These are phyloP conservation scores for Porcisia deanei DNA, from an alignment of 208 protist species.

Conservation along the genomic window DNA sequence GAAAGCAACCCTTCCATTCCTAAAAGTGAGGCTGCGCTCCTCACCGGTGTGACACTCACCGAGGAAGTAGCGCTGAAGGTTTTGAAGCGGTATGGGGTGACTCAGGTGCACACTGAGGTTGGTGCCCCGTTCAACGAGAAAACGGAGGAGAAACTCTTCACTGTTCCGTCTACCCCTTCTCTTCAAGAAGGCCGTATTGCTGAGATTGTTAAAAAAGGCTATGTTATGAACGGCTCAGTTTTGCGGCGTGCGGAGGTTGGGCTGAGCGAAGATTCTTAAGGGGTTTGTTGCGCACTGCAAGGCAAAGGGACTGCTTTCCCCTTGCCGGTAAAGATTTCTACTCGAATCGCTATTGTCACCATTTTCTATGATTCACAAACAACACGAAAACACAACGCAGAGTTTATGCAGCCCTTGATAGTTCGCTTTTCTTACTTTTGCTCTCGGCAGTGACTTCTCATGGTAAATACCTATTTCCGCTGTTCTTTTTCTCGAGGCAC, in stretches of 20 bases:
- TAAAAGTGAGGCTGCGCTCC: slow-evolving; percentile 20
- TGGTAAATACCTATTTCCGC: not conserved
- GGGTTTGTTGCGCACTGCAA: not conserved
- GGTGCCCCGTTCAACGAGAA: slow-evolving; percentile 48
- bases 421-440: not conserved
- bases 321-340: not conserved
- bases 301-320: slow-evolving; percentile 5
- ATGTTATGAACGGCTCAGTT: slow-evolving; percentile 38
- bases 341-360: not conserved
- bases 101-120: slow-evolving; percentile 24
- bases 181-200: slow-evolving; percentile 38
- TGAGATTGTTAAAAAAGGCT: slow-evolving; percentile 64
- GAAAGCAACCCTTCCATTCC: slow-evolving; percentile 16
- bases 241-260: slow-evolving; percentile 64
- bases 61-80: slow-evolving; percentile 47
- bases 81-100: slow-evolving; percentile 50
- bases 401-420: not conserved
- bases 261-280: slow-evolving; percentile 39
- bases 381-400: not conserved
- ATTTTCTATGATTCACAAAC: not conserved
- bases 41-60: slow-evolving; percentile 53
- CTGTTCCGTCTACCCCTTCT: slow-evolving; percentile 31
- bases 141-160: slow-evolving; percentile 45
- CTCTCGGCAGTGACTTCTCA: not conserved
- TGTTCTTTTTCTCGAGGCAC: not conserved